Conservation (phyloP, 2,329 filamentous ascomycete species). For the Plectosphaerella sp. region DNA sequence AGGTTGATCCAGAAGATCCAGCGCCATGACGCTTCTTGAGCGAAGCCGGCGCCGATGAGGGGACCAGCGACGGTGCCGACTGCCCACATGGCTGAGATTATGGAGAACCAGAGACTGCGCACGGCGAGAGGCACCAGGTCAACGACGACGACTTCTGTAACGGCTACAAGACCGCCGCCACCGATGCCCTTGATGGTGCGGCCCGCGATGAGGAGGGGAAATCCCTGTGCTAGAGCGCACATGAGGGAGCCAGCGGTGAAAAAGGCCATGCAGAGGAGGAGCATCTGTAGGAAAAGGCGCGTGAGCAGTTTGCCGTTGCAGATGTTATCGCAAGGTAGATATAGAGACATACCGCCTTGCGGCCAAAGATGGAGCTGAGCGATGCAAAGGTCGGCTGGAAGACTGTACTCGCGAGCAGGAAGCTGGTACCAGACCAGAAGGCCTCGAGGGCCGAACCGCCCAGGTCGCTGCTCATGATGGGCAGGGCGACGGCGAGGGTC, state of each 20-base stretch:
- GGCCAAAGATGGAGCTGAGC: slow-evolving; percentile 28
- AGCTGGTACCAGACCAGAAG: slow-evolving; percentile 70
- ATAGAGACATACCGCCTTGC: slow-evolving; percentile 19
- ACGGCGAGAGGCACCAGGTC: slow-evolving; percentile 39
- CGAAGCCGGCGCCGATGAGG: slow-evolving; percentile 48
- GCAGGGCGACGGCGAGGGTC: slow-evolving; percentile 30
- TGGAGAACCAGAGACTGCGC: slow-evolving; percentile 33
- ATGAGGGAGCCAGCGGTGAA: slow-evolving; percentile 36
- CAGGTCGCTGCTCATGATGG: slow-evolving; percentile 44
- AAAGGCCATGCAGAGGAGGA: slow-evolving; percentile 22
- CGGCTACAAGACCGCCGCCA: slow-evolving; percentile 42
- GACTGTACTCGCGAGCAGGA: slow-evolving; percentile 61
- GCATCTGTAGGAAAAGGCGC: slow-evolving; percentile 9
- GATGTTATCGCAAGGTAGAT: not conserved
- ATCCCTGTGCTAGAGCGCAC: slow-evolving; percentile 25
- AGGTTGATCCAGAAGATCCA: slow-evolving; percentile 66
- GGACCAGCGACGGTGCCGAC: slow-evolving; percentile 50
- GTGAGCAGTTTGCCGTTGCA: not conserved
- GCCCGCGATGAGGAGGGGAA: slow-evolving; percentile 36
- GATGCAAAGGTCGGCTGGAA: slow-evolving; percentile 46
- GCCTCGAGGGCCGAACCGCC: slow-evolving; percentile 54
- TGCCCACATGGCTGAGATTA: slow-evolving; percentile 43
- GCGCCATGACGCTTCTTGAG: slow-evolving; percentile 47
- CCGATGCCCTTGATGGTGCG: slow-evolving; percentile 47
- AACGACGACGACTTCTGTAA: slow-evolving; percentile 40